Base-by-base conservation (phyloP, 129 eudicot genomes). In the Centrapalus pauciflorus region DNA sequence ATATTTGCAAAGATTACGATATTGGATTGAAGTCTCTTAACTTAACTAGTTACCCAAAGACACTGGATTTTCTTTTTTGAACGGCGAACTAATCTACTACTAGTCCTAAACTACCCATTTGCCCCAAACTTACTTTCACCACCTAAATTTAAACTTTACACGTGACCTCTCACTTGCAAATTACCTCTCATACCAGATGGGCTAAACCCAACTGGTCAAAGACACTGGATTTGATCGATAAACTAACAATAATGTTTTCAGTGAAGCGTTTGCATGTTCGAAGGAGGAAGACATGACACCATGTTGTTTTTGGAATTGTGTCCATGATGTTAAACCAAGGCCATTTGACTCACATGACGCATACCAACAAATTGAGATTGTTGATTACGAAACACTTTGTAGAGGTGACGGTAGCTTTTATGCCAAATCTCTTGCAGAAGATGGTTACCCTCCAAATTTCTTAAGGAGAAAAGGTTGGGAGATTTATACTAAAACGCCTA, bases 351-450 rank as follows among this genome's bases (percentile, higher is more conserved):
- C 86, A 12, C 43, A 61, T 0, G 79, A 85, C 69, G 40, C 38
- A 3, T 74, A 83, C 59, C 97, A 91, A 37, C 96, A 87, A 30
- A 55, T 84, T 46, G 80, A 87, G 73, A 76, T 91, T 46, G 49
- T 46, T 55, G 61, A 20, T 5, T 34, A 29, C 14, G 29, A 19
- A 23, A 4, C 58, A 23, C 0, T 3, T 0, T 82, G 82, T 64
- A 69, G 4, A 0, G 29, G 55, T 11, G 29, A 35, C 32, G 77
- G 85, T 26, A 9, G 10, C 5, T 92, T 87, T 34, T 20, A 62
- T 51, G 94, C 82, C 14, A 77, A 76, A 10, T 77, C 96, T 2
- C 43, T 85, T 7, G 85, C 62, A 3, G 74, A 60, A 7, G 90
- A 85, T 61, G 88, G 87, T 14, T 80, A 63, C 49, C 90, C 94